A percentile compares a stretch with the other conserved stretches of the same genome.
These are phyloP conservation scores for Porphyrellus cyaneotinctus DNA, from an alignment of 768 basidiomycete genomes.

Conservation along the genomic window DNA sequence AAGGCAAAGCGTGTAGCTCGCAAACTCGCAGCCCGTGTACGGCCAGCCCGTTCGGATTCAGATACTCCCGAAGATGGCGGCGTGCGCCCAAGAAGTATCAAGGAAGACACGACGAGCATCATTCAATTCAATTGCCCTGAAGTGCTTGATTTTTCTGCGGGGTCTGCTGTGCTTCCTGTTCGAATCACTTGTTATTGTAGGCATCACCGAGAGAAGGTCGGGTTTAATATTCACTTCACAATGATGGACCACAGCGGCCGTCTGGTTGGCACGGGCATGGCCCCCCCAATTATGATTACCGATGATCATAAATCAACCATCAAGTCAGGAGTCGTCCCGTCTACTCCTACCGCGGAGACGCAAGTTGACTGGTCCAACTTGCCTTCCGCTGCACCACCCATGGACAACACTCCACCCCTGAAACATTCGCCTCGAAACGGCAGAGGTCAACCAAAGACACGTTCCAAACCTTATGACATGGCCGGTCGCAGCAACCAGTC, in stretches of 20 bases:
- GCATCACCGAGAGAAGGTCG: constrained; percentile 95
- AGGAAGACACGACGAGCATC: constrained; percentile 76
- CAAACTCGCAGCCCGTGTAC: constrained; percentile 79
- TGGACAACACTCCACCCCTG: constrained; percentile 38
- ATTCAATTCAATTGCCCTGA: constrained; percentile 96
- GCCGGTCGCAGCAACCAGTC: constrained; percentile 28
- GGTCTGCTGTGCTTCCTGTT: constrained; percentile 85
- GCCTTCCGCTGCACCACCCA: constrained; percentile 15
- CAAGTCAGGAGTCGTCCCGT: constrained; percentile 25
- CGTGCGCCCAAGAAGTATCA: constrained; percentile 39
- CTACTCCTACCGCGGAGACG: constrained; percentile 34
- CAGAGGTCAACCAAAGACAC: constrained; percentile 49
- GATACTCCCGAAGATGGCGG: constrained; percentile 59
- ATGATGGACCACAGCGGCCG: constrained; percentile 78
- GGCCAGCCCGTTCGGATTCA: constrained; percentile 72
- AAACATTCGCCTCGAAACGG: constrained; percentile 45
- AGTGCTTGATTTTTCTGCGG: constrained; percentile 81
- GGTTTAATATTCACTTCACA: constrained; percentile 87
- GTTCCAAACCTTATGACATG: constrained; percentile 69
- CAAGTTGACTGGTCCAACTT: constrained; percentile 52
- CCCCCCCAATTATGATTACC: constrained; percentile 95
- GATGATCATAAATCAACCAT: constrained; percentile 93
- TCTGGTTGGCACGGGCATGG: constrained; percentile 74
- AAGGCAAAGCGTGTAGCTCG: constrained; percentile 87
- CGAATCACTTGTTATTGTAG: constrained; percentile 98